A percentile compares a stretch with the other conserved stretches of the same genome.
Conservation (phyloP, 768 basidiomycete genomes). For the Russula abietina region DNA sequence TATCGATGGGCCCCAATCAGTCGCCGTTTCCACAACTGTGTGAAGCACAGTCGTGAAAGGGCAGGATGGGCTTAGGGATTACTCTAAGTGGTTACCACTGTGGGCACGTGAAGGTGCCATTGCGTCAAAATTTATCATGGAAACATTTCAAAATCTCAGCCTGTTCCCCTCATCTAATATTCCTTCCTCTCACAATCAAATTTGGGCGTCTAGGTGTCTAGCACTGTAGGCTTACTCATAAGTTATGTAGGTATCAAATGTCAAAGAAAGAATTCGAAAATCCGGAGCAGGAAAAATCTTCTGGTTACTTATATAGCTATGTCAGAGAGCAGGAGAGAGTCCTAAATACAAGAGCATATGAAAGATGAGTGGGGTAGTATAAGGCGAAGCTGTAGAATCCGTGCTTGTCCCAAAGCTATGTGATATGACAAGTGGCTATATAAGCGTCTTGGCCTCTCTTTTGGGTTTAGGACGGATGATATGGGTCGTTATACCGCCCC, state of each 20-base stretch:
- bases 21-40: background rate
- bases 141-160: background rate
- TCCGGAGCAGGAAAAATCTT: background rate
- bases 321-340: background rate
- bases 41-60: background rate
- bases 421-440: background rate
- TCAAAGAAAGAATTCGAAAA: background rate
- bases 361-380: background rate
- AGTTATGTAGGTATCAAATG: background rate
- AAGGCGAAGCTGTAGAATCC: background rate
- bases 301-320: background rate
- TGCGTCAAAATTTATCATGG: background rate
- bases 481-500: slow-evolving; percentile 7
- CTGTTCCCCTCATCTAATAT: background rate
- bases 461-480: background rate
- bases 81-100: background rate
- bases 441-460: background rate
- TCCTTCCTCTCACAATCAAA: background rate
- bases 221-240: background rate
- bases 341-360: background rate
- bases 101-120: background rate
- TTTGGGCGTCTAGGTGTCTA: background rate
- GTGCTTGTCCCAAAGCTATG: background rate
- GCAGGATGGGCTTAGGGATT: background rate
- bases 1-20: background rate